A percentile compares a stretch with the other conserved stretches of the same genome.
These are phyloP conservation scores for Yamadazyma sp. DNA, from an alignment of 805 yeast species.

Conservation along the genomic window DNA sequence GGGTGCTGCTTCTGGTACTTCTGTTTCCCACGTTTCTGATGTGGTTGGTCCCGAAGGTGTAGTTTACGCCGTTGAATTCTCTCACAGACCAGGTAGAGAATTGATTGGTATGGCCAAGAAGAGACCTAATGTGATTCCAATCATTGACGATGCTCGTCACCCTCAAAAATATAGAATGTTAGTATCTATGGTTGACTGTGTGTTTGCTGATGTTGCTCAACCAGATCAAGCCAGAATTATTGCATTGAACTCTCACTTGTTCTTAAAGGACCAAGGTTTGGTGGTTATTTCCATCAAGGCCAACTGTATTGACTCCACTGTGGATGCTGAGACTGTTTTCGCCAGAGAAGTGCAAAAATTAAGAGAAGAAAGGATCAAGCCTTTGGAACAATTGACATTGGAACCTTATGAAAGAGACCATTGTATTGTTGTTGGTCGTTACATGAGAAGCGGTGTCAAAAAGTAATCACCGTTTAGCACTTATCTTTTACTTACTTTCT, in stretches of 20 bases:
- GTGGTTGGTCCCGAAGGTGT: constrained; percentile 99
- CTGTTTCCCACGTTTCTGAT: constrained; percentile 97
- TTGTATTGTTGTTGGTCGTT: constrained; percentile 97
- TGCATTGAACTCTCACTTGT: constrained; percentile 96
- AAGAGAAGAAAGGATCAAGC: constrained; percentile 98
- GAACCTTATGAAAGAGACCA: constrained; percentile 99
- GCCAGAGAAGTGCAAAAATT: constrained; percentile 99
- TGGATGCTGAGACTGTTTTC: constrained; percentile 98
- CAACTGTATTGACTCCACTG: constrained; percentile 99
- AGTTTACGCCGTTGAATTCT: constrained; percentile 98
- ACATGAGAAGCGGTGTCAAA: constrained; percentile 83
- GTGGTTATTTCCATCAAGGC: constrained; percentile 99
- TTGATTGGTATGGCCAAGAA: constrained; percentile 99
- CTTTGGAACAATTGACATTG: constrained; percentile 95
- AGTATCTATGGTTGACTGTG: constrained; percentile 97
- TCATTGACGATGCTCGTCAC: constrained; percentile 99
- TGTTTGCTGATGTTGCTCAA: constrained; percentile 99
- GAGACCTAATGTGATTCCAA: constrained; percentile 99
- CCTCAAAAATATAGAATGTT: constrained; percentile 99
- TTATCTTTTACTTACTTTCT: no score
- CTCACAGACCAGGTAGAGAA: constrained; percentile 99
- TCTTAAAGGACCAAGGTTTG: constrained; percentile 97
- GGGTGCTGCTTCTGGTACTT: constrained; percentile 99
- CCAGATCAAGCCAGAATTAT: constrained; percentile 99
- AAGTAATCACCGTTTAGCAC: no score